phyloP scores from a whole-genome alignment of 257 asterid genomes.

The Jacaranda mimosifolia region DNA sequence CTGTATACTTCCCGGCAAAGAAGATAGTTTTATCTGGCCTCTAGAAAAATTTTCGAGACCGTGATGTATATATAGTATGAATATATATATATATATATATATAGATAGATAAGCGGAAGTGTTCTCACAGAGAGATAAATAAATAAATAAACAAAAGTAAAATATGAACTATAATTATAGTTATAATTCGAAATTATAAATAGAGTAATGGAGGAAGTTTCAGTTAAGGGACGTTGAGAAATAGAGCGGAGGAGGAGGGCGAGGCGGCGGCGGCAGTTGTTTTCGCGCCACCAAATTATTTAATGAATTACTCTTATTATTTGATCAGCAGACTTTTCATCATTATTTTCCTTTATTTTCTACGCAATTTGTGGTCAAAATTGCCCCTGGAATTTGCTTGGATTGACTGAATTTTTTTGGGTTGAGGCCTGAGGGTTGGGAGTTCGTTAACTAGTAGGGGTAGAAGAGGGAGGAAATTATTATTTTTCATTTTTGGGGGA shows the following conservation, averaged over 20 bases:
- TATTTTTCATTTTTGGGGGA: background rate
- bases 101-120: conserved; percentile 3
- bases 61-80: background rate
- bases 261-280: conserved; percentile 47
- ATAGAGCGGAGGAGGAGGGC: conserved; percentile 36
- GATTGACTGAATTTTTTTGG: background rate
- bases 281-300: conserved; percentile 67
- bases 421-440: background rate
- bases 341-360: conserved; percentile 15
- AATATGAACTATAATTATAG: conserved; percentile 4
- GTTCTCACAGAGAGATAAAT: background rate
- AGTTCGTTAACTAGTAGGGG: conserved; percentile 27
- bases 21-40: conserved; percentile 12
- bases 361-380: conserved; percentile 38
- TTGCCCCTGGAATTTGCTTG: conserved; percentile 37
- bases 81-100: background rate
- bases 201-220: conserved; percentile 27
- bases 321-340: conserved; percentile 24
- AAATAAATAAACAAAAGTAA: conserved; percentile 8
- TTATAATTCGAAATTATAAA: background rate
- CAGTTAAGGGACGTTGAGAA: conserved; percentile 39
- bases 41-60: conserved; percentile 3
- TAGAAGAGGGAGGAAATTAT: background rate
- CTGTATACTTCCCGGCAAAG: conserved; percentile 38
- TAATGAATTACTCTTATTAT: conserved; percentile 23